These are phyloP conservation scores for Podila minutissima DNA, from an alignment of 192 early-diverging fungal genomes.

Conservation along the genomic window DNA sequence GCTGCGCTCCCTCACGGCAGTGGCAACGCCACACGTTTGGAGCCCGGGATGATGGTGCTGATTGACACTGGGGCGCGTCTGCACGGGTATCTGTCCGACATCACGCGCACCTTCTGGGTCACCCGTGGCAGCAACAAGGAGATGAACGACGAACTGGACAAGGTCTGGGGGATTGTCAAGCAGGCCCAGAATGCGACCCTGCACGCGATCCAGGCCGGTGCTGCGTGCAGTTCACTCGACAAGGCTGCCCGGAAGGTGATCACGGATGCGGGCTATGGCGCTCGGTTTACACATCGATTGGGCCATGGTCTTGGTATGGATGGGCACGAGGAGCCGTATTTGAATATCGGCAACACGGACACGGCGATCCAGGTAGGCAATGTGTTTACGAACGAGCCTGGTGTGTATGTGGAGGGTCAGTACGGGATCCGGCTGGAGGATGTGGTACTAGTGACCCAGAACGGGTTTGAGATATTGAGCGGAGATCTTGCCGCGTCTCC, in stretches of 20 bases:
- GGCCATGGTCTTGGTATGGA: slow-evolving; percentile 65
- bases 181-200: slow-evolving; percentile 53
- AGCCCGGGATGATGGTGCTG: slow-evolving; percentile 52
- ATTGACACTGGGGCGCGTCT: slow-evolving; percentile 60
- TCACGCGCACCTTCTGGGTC: slow-evolving; percentile 61
- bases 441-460: slow-evolving; percentile 45
- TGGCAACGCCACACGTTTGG: slow-evolving; percentile 48
- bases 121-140: slow-evolving; percentile 27
- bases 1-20: slow-evolving; percentile 62
- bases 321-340: slow-evolving; percentile 65
- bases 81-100: slow-evolving; percentile 58
- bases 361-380: slow-evolving; percentile 53
- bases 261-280: slow-evolving; percentile 48
- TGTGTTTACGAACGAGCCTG: slow-evolving; percentile 64
- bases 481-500: slow-evolving; percentile 30
- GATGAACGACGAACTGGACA: slow-evolving; percentile 48
- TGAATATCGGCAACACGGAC: slow-evolving; percentile 57
- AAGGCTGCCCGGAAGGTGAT: slow-evolving; percentile 54
- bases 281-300: slow-evolving; percentile 59
- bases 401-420: slow-evolving; percentile 58
- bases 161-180: slow-evolving; percentile 60
- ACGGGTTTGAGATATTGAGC: slow-evolving; percentile 50
- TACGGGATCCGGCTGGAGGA: slow-evolving; percentile 51
- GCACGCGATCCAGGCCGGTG: slow-evolving; percentile 25
- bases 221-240: slow-evolving; percentile 57